Evolutionary conservation across 2,329 filamentous ascomycete genomes (phyloP), one percentile per base, ranked within the genome.

Genomic region (Botryosphaeria dothidea): DNA sequence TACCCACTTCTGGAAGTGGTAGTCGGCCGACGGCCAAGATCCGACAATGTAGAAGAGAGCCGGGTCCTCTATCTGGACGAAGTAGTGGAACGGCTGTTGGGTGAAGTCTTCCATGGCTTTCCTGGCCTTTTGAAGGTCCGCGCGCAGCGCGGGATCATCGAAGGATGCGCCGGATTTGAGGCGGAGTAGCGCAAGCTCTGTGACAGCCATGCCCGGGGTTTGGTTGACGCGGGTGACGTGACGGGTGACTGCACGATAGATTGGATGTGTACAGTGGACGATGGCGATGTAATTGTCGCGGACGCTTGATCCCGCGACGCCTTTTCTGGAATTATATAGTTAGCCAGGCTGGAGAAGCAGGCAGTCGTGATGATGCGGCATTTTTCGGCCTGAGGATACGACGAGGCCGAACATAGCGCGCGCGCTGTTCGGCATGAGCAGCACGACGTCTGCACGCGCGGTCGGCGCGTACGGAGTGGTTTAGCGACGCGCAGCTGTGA

Each of bases 101-200:
- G 80, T 79, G 63, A 72, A 79, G 1, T 70, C 65, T 58, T 77
- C 72, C 70, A 82, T 79, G 15, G 73, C 72, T 2, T 68, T 62
- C 63, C 78, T 78, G 2, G 78, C 81, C 41, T 71, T 66, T 17
- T 65, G 62, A 4, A 83, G 73, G n/a, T 73, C 75, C 19, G 69
- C 64, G 45, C 70, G 69, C 4, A 79, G 61, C 4, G 66, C 56
- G 19, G 71, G 43, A 9, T 72, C 67, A 3, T 69, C 45, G 48
- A 69, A 25, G 19, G 69, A 67, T 43, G 68, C 69, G 38, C 68
- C 67, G 31, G 71, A 67, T 15, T 71, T 72, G 31, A 82, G 70
- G 21, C 72, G 77, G 5, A 83, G 74, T 38, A 80, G 76, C 3
- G 81, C 81, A 43, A 84, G 68, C 69, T 84, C 81, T n/a, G 81